Evolutionary conservation across 83 land plant species (phyloP).

Genomic region (Picea abies): DNA sequence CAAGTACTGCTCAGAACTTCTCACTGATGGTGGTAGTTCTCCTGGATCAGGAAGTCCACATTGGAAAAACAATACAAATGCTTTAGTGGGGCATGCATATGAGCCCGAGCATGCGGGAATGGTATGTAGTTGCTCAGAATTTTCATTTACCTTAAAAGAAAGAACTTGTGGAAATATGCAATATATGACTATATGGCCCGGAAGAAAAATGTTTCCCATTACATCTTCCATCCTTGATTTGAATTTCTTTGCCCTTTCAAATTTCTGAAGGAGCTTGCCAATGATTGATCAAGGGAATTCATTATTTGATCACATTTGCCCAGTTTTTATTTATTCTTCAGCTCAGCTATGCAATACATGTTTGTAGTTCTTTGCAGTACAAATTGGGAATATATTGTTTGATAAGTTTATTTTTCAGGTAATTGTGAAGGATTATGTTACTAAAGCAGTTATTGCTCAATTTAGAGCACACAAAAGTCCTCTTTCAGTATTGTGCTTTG

Average conservation of each 20-base stretch:
- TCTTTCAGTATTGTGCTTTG: slow-evolving; percentile 88
- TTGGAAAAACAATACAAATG: slow-evolving; percentile 44
- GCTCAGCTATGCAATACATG: neutral
- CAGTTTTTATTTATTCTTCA: slow-evolving; percentile 4
- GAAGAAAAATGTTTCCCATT: neutral
- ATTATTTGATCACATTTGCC: slow-evolving; percentile 2
- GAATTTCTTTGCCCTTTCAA: neutral
- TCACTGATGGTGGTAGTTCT: slow-evolving; percentile 76
- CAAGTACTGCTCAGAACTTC: slow-evolving; percentile 77
- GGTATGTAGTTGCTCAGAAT: slow-evolving; percentile 45
- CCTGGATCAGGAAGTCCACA: slow-evolving; percentile 48
- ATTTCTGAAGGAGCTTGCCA: neutral
- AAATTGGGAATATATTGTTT: neutral
- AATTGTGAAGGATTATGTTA: slow-evolving; percentile 79
- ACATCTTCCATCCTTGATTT: neutral
- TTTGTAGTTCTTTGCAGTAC: neutral
- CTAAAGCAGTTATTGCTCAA: slow-evolving; percentile 74
- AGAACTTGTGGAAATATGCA: neutral
- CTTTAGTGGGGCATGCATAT: slow-evolving; percentile 35
- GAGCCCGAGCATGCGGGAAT: slow-evolving; percentile 83
- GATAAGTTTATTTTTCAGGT: slow-evolving; percentile 57
- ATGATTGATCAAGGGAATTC: neutral
- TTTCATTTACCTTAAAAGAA: neutral
- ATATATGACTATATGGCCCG: neutral
- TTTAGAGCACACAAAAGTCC: slow-evolving; percentile 92